These are phyloP conservation scores for Pythium myriotylum DNA, from an alignment of 352 stramenopile species.

Conservation along the genomic window DNA sequence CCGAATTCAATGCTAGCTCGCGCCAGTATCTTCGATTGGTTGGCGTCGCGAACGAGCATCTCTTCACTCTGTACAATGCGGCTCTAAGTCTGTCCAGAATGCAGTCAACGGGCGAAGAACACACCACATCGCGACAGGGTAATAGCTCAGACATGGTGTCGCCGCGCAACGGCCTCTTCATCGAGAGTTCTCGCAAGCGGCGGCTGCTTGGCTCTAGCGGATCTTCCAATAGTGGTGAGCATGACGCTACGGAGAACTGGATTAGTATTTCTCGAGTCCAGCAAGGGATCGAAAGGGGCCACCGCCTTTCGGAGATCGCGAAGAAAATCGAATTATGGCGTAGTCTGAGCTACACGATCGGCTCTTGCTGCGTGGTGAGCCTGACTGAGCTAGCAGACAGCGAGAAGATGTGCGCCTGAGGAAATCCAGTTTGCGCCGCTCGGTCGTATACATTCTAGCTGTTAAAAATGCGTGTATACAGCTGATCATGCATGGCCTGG, in stretches of 20 bases:
- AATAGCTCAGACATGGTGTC: not conserved
- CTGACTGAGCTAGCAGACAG: constrained; percentile 24
- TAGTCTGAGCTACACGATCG: constrained; percentile 32
- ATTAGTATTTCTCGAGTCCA: constrained; percentile 30
- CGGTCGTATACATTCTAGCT: constrained; percentile 39
- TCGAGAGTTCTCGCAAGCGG: constrained; percentile 12
- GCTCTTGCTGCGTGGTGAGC: constrained; percentile 31
- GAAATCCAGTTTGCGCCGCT: not conserved
- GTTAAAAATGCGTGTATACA: constrained; percentile 91
- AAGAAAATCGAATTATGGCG: constrained; percentile 50
- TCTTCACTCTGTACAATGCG: constrained; percentile 37
- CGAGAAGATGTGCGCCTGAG: not conserved
- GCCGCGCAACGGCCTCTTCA: not conserved
- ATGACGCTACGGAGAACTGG: not conserved
- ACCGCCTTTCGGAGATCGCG: constrained; percentile 37
- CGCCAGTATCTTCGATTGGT: constrained; percentile 27
- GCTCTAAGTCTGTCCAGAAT: constrained; percentile 24
- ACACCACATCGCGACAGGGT: not conserved
- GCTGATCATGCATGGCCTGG: constrained; percentile 82
- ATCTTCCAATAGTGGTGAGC: not conserved
- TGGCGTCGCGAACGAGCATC: constrained; percentile 30
- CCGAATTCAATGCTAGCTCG: constrained; percentile 17
- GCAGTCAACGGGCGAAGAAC: not conserved
- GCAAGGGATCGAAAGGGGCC: constrained; percentile 30
- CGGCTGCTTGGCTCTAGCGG: constrained; percentile 7